Conservation (phyloP, 2,329 filamentous ascomycete genomes). For the Cladophialophora carrionii region DNA sequence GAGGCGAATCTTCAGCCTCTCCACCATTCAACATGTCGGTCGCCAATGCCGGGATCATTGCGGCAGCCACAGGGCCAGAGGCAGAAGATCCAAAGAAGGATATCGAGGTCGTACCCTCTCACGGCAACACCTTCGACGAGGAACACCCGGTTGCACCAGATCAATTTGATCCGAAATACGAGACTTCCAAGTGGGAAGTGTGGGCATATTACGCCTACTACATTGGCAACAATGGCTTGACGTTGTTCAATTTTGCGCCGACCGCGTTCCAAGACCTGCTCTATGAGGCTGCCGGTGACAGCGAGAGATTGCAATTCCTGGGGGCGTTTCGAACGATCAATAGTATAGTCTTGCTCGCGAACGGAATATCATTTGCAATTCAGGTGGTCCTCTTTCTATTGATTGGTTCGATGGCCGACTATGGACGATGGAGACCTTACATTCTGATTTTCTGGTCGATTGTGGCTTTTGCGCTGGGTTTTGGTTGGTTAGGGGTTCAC, state of each 20-base stretch:
- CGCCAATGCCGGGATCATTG: conserved; percentile 35
- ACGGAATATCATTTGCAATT: conserved; percentile 69
- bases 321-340: conserved; percentile 64
- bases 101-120: conserved; percentile 8
- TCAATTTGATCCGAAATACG: conserved; percentile 58
- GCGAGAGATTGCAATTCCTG: conserved; percentile 58
- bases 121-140: conserved; percentile 33
- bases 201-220: conserved; percentile 67
- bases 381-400: conserved; percentile 60
- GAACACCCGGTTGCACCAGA: conserved; percentile 56
- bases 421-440: conserved; percentile 66
- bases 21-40: conserved; percentile 31
- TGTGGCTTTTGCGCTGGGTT: conserved; percentile 65
- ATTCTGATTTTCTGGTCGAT: conserved; percentile 65
- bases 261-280: conserved; percentile 68
- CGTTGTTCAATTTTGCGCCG: conserved; percentile 66
- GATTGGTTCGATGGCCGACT: conserved; percentile 60
- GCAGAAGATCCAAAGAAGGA: conserved; percentile 34
- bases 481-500: conserved; percentile 69
- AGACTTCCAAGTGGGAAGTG: conserved; percentile 58
- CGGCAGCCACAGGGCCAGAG: conserved; percentile 30
- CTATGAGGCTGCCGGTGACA: conserved; percentile 61
- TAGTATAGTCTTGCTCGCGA: conserved; percentile 66
- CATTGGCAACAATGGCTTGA: conserved; percentile 67
- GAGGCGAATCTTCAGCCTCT: not conserved